Conservation (phyloP, 306 rosid genomes). For the Delonix regia region DNA sequence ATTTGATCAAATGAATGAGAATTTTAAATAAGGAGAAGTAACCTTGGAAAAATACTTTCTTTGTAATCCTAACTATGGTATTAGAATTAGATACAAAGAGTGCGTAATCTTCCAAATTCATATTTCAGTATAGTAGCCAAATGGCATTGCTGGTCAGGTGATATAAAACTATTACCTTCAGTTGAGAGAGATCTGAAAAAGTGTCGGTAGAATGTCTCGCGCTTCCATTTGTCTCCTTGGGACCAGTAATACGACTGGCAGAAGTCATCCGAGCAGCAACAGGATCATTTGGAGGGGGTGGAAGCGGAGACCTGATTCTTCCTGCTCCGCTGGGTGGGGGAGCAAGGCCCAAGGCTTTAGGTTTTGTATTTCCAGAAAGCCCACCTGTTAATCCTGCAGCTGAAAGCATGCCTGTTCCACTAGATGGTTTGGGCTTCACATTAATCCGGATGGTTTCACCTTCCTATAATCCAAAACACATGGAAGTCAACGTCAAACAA, state of each 20-base stretch:
- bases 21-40: background rate
- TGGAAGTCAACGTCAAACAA: constrained; percentile 13
- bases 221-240: constrained; percentile 49
- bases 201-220: constrained; percentile 54
- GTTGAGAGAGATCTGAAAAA: constrained; percentile 84
- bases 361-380: constrained; percentile 53
- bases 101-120: constrained; percentile 16
- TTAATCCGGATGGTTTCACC: constrained; percentile 96
- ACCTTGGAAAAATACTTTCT: background rate
- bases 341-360: constrained; percentile 70
- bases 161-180: constrained; percentile 57
- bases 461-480: constrained; percentile 55
- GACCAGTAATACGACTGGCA: constrained; percentile 34
- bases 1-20: background rate
- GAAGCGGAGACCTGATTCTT: constrained; percentile 82
- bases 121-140: background rate
- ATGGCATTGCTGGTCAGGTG: background rate
- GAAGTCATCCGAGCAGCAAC: constrained; percentile 71
- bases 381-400: constrained; percentile 78
- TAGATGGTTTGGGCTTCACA: constrained; percentile 78
- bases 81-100: constrained; percentile 8
- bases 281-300: constrained; percentile 95
- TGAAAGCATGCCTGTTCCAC: constrained; percentile 97
- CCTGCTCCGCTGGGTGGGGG: constrained; percentile 78
- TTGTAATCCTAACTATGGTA: background rate